Percentiles rank a stretch among this genome's conserved stretches.
Evolutionary conservation across 805 yeast species (phyloP).

Genomic region (Candida chauliodis): DNA sequence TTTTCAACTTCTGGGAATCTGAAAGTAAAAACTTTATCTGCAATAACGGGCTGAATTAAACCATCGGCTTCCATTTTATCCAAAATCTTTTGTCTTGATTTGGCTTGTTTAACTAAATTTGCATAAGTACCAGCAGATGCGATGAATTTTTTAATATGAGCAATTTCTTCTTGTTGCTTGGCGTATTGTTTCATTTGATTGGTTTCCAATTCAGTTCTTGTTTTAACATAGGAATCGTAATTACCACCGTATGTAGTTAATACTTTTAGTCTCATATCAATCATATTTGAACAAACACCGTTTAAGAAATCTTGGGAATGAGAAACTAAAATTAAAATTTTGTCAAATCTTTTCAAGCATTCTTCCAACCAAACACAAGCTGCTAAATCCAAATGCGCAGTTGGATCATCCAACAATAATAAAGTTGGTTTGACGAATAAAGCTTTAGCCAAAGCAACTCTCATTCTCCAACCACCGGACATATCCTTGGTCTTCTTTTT

Average conservation of each 20-base stretch:
- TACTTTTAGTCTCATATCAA: conserved; percentile 88
- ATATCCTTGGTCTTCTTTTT: conserved; percentile 94
- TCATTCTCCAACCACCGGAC: conserved; percentile 99
- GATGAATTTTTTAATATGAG: conserved; percentile 96
- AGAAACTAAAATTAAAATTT: conserved; percentile 89
- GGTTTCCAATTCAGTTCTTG: conserved; percentile 88
- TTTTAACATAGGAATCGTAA: conserved; percentile 94
- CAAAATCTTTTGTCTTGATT: conserved; percentile 97
- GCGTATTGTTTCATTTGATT: conserved; percentile 96
- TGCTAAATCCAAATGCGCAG: conserved; percentile 98
- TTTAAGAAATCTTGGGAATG: conserved; percentile 99
- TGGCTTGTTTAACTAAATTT: conserved; percentile 96
- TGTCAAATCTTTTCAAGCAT: conserved; percentile 90
- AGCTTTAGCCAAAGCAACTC: conserved; percentile 97
- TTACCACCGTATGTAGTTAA: conserved; percentile 90
- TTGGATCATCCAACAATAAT: conserved; percentile 93
- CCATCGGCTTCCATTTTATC: conserved; percentile 99
- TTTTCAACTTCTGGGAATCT: conserved; percentile 93
- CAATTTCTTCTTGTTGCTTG: conserved; percentile 98
- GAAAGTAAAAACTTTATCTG: conserved; percentile 92
- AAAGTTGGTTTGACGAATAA: conserved; percentile 96
- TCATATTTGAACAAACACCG: conserved; percentile 97
- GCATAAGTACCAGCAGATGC: conserved; percentile 99
- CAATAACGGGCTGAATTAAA: conserved; percentile 84
- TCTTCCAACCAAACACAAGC: conserved; percentile 99